Base-by-base conservation (phyloP, 2,329 filamentous ascomycete species). In the Alternaria incomplexa region DNA sequence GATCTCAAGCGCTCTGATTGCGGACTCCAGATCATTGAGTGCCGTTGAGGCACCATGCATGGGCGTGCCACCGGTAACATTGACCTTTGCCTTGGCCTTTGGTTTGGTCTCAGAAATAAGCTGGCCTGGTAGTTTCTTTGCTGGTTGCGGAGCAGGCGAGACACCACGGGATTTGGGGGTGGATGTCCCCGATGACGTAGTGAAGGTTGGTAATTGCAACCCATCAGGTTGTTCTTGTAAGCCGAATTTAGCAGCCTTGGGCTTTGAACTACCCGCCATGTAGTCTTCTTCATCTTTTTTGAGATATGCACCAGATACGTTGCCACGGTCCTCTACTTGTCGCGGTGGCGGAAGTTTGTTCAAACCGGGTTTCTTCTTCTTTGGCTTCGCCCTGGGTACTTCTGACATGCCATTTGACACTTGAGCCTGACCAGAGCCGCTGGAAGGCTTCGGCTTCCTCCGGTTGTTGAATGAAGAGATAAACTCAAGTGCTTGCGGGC, bases 1-100 rank as follows among this genome's bases (percentile, higher is more conserved):
- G n/a, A 97, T 87, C 77, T 99, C 96, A 7, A 99, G 87, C 3
- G 90, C 87, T 23, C 93, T 90, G 69, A 99, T 98, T 5, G 95
- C 94, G 1, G 93, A 90, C 36, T 89, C 88, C 4, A 90, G 77
- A 69, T 90, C 88, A 15, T 88, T 88, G 17, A 96, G 83, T 1
- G 90, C 89, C 1, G 90, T 90, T 0, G 91, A 93, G 40, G 91
- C 88, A 15, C 93, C 92, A 59, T 93, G 90, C 92, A 96, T 96
- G 1, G 92, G 89, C 10, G 87, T 90, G 12, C 93, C 93, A 45
- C 93, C 93, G 1, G 91, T 85, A 59, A 96, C 89, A 66, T 87
- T 88, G 58, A 93, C 80, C 79, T 93, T 94, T 36, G 90, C 86
- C 45, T 85, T 86, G 5, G 81, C 79, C 36, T 81, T 79, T 17